Percentiles rank a stretch among this genome's conserved stretches.
Conservation (phyloP, 129 eudicot genomes). For the Tanacetum coccineum region DNA sequence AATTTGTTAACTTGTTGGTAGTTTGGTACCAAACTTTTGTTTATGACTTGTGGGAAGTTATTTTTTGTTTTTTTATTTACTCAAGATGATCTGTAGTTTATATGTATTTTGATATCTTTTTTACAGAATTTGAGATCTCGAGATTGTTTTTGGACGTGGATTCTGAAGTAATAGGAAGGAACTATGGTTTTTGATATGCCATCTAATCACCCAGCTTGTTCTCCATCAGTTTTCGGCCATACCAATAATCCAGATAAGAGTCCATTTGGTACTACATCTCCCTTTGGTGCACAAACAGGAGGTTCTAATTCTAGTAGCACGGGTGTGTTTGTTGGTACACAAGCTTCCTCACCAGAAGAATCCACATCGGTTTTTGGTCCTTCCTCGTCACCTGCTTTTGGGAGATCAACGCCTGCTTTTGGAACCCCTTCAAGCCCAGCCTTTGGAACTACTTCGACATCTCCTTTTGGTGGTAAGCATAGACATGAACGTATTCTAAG, state of each 20-base stretch:
- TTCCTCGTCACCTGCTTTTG: not conserved
- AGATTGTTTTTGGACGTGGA: too few relatives aligned
- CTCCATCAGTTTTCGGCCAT: conserved; percentile 88
- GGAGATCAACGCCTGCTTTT: conserved; percentile 50
- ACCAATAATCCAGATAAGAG: conserved; percentile 51
- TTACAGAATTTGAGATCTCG: too few relatives aligned
- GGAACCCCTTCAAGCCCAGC: conserved; percentile 77
- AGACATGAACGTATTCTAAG: not conserved
- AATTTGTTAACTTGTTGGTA: not conserved
- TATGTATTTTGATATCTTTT: too few relatives aligned
- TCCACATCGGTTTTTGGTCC: conserved; percentile 8
- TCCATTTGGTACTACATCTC: conserved; percentile 73
- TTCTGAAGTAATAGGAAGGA: too few relatives aligned
- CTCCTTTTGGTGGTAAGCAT: conserved; percentile 63
- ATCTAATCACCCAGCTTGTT: conserved; percentile 64
- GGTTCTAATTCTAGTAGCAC: conserved; percentile 78
- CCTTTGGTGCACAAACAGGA: conserved; percentile 87
- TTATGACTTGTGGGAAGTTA: not conserved
- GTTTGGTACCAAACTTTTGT: not conserved
- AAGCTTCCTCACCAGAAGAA: conserved; percentile 28
- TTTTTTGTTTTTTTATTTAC: too few relatives aligned
- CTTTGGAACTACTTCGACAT: conserved; percentile 53
- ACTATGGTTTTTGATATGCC: too few relatives aligned
- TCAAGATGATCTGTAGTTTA: too few relatives aligned
- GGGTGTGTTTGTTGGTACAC: conserved; percentile 65